Evolutionary conservation across 305 asterid species (phyloP), one percentile per base, ranked within the genome.

Genomic region (Fraxinus velutina): DNA sequence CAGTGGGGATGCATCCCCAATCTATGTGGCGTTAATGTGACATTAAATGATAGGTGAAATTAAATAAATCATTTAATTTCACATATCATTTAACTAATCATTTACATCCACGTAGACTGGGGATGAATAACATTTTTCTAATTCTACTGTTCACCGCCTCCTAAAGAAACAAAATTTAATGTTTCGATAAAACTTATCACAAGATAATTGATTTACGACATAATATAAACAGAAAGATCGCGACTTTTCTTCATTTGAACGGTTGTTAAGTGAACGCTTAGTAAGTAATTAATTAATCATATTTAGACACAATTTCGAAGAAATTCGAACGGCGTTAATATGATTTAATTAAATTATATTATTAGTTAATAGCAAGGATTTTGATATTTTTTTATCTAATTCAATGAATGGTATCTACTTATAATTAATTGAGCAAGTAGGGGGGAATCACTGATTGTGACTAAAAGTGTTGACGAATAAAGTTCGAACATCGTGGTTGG

Each of bases 401-500:
- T 15, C 10, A 32, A 10, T 37, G 8, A 44, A 34, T n/a, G 17
- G 71, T 19, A 19, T 57, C 29, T 15, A 57, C 68, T 57, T 17
- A 17, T 60, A 6, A 52, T 52, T 52, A 60, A 60, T 22, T 62
- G 34, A 62, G 72, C 33, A 62, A 8, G 6, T 64, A 21, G 17
- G 72, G 72, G 84, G 72, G 84, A 81, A 74, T 78, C 77, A 36
- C 44, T 52, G 17, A 33, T 55, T 17, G 77, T 75, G 82, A 83
- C 79, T 68, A 34, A 33, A 50, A 60, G 42, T 21, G 52, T 86
- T 76, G 80, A 83, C 75, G 85, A 82, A 27, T 83, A 10, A 39
- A 77, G 84, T 87, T 88, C 89, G 87, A 76, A 87, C 82, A 85
- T 88, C 82, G 83, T 84, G 74, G 86, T 79, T 74, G 78, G 75